Base-by-base conservation (phyloP, 2,329 filamentous ascomycete species). In the Neonectria neomacrospora region DNA sequence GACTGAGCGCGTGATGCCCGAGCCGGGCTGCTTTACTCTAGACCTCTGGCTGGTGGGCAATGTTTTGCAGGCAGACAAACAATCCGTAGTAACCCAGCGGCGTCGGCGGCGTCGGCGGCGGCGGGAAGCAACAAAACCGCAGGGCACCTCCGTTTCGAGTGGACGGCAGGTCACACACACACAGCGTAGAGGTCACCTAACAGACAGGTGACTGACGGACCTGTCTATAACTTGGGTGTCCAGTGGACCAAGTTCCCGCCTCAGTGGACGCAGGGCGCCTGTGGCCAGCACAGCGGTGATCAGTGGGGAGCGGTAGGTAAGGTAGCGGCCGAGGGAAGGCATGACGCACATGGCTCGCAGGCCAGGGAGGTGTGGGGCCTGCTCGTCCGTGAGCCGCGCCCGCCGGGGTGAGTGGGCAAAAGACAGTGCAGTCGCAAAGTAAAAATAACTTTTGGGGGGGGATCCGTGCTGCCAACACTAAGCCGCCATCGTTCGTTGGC, bases 371-470 rank as follows among this genome's bases (percentile, higher is more conserved):
- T 42, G 54, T 63, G 60, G 59, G 54, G n/a, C n/a, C 41, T 42
- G 37, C 18, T 50, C 41, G 28, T 44, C 59, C 41, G 39, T 61
- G 60, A 57, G 60, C 60, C 60, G 50, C 54, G 60, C 57, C 23
- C 54, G 60, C 60, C 54, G 54, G 60, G 54, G 44, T 64, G 61
- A 69, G 66, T 67, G 65, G 61, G 71, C 71, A 72, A 70, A 72
- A 73, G 67, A 69, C 47, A 63, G 61, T 64, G 65, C 61, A 14
- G 69, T 70, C 61, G 66, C 61, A 58, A 61, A 61, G 65, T 75
- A 76, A 75, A 75, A 76, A 76, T 75, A 76, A 74, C 74, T 70
- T 69, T 69, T 26, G 52, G 53, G 70, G 54, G 42, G 54, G 42
- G 51, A 66, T 65, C 71, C 70, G 68, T 71, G 71, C 71, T 69